phyloP scores from a whole-genome alignment of 106 monocot species.

The Allium sativum region DNA sequence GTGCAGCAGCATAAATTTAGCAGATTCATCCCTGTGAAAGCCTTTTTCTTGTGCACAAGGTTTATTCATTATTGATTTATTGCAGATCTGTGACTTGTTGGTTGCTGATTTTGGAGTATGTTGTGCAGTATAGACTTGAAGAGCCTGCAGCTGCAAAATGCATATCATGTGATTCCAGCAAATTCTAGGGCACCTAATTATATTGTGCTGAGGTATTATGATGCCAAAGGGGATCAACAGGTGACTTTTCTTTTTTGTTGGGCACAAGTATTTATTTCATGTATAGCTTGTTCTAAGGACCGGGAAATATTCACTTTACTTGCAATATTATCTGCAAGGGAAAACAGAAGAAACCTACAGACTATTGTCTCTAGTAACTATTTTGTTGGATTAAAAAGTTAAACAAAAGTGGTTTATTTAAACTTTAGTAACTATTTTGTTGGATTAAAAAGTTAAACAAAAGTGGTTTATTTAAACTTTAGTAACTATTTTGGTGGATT shows the following conservation, averaged over 20 bases:
- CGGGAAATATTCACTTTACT: too few species aligned
- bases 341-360: background rate
- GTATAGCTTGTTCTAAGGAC: too few species aligned
- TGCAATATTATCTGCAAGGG: background rate
- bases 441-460: too few species aligned
- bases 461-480: too few species aligned
- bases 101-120: background rate
- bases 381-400: too few species aligned
- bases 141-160: slow-evolving; percentile 86
- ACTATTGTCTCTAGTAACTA: too few species aligned
- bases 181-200: slow-evolving; percentile 86
- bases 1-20: slow-evolving; percentile 74
- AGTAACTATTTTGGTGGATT: too few species aligned
- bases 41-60: slow-evolving; percentile 86
- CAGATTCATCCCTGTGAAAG: slow-evolving; percentile 84
- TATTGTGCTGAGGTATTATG: slow-evolving; percentile 75
- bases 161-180: slow-evolving; percentile 85
- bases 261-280: too few species aligned
- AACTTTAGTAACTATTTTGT: too few species aligned
- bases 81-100: background rate
- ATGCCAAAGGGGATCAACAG: slow-evolving; percentile 47
- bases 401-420: too few species aligned
- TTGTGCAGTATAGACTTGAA: slow-evolving; percentile 76
- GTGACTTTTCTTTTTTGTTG: slow-evolving; percentile 11
- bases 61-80: slow-evolving; percentile 12